These are phyloP conservation scores for Artemisia tridentata DNA, from an alignment of 129 eudicot species.

Conservation along the genomic window DNA sequence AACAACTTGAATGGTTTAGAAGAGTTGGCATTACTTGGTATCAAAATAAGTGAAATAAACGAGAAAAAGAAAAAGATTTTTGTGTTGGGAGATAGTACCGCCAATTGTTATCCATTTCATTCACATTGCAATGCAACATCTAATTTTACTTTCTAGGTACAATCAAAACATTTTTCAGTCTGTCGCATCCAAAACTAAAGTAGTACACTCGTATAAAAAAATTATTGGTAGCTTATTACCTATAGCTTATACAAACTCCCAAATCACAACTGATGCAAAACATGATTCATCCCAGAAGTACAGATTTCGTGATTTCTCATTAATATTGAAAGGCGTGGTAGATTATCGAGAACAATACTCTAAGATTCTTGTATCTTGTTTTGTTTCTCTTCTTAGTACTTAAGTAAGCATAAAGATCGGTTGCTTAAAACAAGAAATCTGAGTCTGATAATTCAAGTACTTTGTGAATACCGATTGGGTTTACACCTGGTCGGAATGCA, in stretches of 20 bases:
- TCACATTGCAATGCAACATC: neutral
- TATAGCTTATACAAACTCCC: neutral
- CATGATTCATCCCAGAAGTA: neutral
- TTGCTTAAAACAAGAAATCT: slow-evolving; percentile 54
- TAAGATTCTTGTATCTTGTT: neutral
- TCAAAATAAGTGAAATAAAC: no score
- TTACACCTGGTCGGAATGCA: slow-evolving; percentile 90
- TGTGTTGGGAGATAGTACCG: no score
- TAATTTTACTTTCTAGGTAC: neutral
- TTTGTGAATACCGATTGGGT: slow-evolving; percentile 86
- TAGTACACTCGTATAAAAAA: neutral
- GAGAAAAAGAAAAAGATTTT: no score
- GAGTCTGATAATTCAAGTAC: slow-evolving; percentile 87
- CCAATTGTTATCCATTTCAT: neutral
- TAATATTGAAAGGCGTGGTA: neutral
- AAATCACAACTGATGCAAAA: neutral
- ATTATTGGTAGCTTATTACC: neutral
- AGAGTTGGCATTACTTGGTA: no score
- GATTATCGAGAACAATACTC: slow-evolving; percentile 18
- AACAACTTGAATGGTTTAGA: no score
- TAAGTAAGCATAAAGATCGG: neutral
- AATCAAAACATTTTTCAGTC: neutral
- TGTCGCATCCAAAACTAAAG: neutral
- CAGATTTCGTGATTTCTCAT: neutral
- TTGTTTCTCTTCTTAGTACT: slow-evolving; percentile 9